phyloP scores from a whole-genome alignment of 306 rosid species.

The Acacia confusa region DNA sequence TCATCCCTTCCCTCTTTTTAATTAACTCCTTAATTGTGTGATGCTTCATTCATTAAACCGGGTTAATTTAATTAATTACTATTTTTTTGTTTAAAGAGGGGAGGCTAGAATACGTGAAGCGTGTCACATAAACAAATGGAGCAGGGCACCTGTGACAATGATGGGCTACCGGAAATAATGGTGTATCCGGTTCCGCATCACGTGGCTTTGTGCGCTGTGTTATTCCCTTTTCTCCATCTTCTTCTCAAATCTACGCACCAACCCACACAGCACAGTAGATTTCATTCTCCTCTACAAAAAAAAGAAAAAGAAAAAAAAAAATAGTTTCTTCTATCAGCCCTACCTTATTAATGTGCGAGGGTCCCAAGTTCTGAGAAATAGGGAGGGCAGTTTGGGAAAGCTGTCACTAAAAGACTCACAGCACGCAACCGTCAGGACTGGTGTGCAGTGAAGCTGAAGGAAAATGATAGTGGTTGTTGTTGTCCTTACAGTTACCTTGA shows the following conservation, averaged over 20 bases:
- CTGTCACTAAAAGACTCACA: constrained; percentile 31
- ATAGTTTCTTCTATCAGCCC: background rate
- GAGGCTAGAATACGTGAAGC: background rate
- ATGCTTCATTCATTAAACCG: background rate
- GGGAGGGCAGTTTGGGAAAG: constrained; percentile 40
- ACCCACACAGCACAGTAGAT: constrained; percentile 7
- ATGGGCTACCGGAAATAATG: constrained; percentile 39
- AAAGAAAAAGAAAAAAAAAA: background rate
- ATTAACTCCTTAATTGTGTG: background rate
- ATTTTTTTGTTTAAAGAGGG: no score
- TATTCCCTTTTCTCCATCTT: constrained; percentile 30
- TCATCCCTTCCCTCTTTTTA: background rate
- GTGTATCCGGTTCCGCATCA: constrained; percentile 48
- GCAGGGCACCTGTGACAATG: constrained; percentile 49
- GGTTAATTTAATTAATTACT: background rate
- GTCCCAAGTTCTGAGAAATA: background rate
- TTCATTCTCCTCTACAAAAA: constrained; percentile 23
- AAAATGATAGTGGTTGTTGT: constrained; percentile 54
- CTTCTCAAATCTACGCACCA: constrained; percentile 39
- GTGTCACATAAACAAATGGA: constrained; percentile 24
- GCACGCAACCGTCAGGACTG: constrained; percentile 44
- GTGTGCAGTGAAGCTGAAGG: constrained; percentile 53
- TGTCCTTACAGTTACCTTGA: constrained; percentile 46
- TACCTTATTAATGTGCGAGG: background rate
- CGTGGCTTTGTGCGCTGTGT: constrained; percentile 55